Base-by-base conservation (phyloP, 192 early-diverging fungal genomes). In the Geranomyces michiganensis region DNA sequence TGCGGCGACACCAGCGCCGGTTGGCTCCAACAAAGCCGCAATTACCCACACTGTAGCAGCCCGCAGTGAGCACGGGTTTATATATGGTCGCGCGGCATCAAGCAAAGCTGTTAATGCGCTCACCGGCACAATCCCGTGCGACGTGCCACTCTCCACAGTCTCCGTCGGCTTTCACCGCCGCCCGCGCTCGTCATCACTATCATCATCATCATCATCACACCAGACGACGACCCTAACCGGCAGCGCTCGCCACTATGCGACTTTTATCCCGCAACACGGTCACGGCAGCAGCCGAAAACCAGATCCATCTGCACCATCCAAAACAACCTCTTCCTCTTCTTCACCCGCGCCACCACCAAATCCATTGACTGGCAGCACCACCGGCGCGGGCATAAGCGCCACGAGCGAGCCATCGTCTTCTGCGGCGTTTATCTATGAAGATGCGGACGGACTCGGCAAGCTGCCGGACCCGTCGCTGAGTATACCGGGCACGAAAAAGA, bases 381-480 rank as follows among this genome's bases (percentile, higher is more conserved):
- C 36, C 3, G 3, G 7, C 24, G 51, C 51, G 51, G 51, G 46
- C 10, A 10, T 7, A 53, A 26, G 17, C 51, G 51, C n/a, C n/a
- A 17, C 19, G 51, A 26, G 24, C 51, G 19, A n/a, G 51, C 51
- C 24, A 24, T 53, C 51, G 15, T 24, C 51, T 17, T 53, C 51
- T 7, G 51, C 24, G 51, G 51, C 51, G 19, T 53, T 53, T 26
- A 53, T 53, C 7, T 53, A 53, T 53, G 51, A 53, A 26, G 51
- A 53, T 15, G 51, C 51, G 7, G 51, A 53, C 24, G 24, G 51
- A 7, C 51, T 53, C 17, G 51, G 51, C 51, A 53, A 53, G 24
- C 51, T 53, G 24, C 51, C 51, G 6, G 51, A 53, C 51, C 51
- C 51, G 51, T n/a, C 51, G 19, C 17, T 53, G 51, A 53, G 51